Conservation (phyloP, 1,139 yeast species). For the Waltiozyma sp. region DNA sequence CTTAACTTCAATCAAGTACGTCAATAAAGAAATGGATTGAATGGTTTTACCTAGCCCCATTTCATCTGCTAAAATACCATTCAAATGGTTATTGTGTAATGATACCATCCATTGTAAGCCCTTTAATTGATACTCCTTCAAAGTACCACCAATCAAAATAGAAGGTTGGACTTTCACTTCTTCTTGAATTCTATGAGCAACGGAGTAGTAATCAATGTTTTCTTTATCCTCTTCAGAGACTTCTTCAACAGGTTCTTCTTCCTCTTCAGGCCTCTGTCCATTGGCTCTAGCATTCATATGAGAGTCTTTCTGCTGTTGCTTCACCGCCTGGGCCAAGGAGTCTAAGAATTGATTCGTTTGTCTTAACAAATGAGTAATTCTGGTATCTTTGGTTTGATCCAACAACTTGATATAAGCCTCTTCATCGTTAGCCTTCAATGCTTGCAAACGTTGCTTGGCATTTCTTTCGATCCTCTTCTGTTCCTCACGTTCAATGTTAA, state of each 20-base stretch:
- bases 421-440: conserved; percentile 75
- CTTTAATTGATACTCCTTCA: conserved; percentile 87
- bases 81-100: conserved; percentile 79
- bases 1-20: conserved; percentile 63
- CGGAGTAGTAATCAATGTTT: conserved; percentile 66
- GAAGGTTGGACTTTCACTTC: conserved; percentile 54
- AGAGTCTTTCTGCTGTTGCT: conserved; percentile 57
- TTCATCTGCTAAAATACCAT: conserved; percentile 92
- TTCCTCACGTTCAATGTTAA: conserved; percentile 60
- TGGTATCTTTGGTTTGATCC: conserved; percentile 75
- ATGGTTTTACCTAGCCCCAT: conserved; percentile 90
- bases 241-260: conserved; percentile 13
- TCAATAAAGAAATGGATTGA: conserved; percentile 68
- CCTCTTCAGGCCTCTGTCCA: conserved; percentile 23
- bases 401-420: conserved; percentile 72
- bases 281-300: conserved; percentile 27
- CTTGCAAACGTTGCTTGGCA: conserved; percentile 80
- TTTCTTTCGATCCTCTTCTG: conserved; percentile 61
- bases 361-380: conserved; percentile 68
- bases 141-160: conserved; percentile 70
- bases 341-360: conserved; percentile 73
- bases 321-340: conserved; percentile 67
- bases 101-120: conserved; percentile 99
- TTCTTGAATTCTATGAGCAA: conserved; percentile 66
- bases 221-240: conserved; percentile 37